Evolutionary conservation across 352 stramenopile species (phyloP), one percentile per base, ranked within the genome.

Genomic region (Phytophthora melonis): DNA sequence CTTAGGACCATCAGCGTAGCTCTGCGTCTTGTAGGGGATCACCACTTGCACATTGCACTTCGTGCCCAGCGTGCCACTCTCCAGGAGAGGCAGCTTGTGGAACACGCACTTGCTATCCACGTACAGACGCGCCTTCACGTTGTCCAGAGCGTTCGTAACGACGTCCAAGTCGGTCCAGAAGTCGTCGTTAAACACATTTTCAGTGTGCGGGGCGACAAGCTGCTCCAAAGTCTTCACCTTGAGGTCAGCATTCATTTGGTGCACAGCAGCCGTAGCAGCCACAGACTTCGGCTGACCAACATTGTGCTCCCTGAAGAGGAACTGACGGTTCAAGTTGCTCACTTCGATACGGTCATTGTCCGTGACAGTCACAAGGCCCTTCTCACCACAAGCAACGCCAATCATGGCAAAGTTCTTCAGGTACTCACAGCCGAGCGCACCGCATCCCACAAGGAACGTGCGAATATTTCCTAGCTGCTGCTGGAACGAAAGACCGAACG

Each of bases 141-240:
- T 99, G 87, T 99, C 98, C 14, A 99, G 79, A 1, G 98, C 98
- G 74, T 99, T 99, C n/a, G 99, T 93, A 7, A 99, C 97, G 2
- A 99, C 68, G 79, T 99, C 90, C 53, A 94, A 19, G 67, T 92
- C 80, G 11, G 82, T 90, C 89, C 89, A 96, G 50, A 96, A 96
- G 16, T 89, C 78, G 45, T 94, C 89, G 55, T 96, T 58, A 61
- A 96, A 96, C 16, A 91, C 75, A 23, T 93, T 92, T 74, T 96
- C 88, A 18, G 89, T 94, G 70, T 93, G 87, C 32, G 89, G 85
- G 19, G 80, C 86, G 3, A 96, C 89, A 39, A 96, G 74, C 18
- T 96, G 87, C 65, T 96, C 89, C 25, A 96, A 75, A 6, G 89
- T 88, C 72, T 93, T 93, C 25, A 96, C 89, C 63, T 94, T 90